Percentiles rank a stretch among this genome's conserved stretches.
phyloP scores from a whole-genome alignment of 257 asterid species.

The Nicotiana tabacum region DNA sequence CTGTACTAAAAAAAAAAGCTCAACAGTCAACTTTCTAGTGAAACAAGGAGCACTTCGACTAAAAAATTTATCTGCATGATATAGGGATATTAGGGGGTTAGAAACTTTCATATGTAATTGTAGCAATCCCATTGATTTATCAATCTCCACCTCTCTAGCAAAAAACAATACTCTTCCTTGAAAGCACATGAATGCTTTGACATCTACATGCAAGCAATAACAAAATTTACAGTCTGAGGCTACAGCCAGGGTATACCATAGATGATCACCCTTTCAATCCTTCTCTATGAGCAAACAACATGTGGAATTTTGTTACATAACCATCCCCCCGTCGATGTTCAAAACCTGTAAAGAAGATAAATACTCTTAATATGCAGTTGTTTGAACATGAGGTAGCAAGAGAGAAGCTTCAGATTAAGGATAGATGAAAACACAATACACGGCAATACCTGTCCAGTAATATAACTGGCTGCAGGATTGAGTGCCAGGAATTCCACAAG shows the following conservation, averaged over 20 bases:
- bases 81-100: no score
- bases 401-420: neutral
- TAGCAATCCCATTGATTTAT: no score
- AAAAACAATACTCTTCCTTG: no score
- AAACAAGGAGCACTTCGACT: no score
- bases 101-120: no score
- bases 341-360: conserved; percentile 43
- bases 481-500: conserved; percentile 38
- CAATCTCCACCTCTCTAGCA: no score
- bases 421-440: neutral
- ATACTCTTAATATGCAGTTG: neutral
- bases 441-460: conserved; percentile 78
- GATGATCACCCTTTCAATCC: neutral
- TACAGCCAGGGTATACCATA: neutral
- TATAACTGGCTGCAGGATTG: conserved; percentile 66
- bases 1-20: no score
- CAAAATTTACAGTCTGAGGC: neutral
- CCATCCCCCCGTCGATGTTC: conserved; percentile 94
- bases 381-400: neutral
- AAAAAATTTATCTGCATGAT: no score
- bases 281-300: neutral
- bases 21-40: no score
- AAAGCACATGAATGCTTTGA: neutral
- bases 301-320: conserved; percentile 42
- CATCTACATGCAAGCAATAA: neutral